Conservation (phyloP, 305 asterid genomes). For the Solanum hybrid region DNA sequence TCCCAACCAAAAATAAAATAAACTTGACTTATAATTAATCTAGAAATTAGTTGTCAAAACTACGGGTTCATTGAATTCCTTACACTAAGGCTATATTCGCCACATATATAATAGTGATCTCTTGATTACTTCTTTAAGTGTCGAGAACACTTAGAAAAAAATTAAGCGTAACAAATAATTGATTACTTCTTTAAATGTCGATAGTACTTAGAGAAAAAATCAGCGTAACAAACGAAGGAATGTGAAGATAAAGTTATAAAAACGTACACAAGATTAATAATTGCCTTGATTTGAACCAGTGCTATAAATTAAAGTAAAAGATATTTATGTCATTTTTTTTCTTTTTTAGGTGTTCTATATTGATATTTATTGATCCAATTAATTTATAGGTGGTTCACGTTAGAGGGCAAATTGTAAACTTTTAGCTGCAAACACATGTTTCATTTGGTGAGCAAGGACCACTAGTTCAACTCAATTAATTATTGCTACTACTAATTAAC, state of each 20-base stretch:
- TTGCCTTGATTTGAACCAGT: neutral
- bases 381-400: neutral
- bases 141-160: neutral
- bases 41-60: too few species aligned
- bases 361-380: neutral
- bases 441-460: neutral
- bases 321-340: neutral
- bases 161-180: neutral
- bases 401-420: neutral
- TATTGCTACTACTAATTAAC: neutral
- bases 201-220: too few species aligned
- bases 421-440: neutral
- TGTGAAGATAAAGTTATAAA: neutral
- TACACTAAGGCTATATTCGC: too few species aligned
- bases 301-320: neutral
- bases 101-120: neutral
- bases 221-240: neutral
- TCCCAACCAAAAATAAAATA: too few species aligned
- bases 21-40: neutral
- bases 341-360: neutral
- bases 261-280: neutral
- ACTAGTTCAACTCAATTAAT: neutral
- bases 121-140: neutral
- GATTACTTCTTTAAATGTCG: neutral
- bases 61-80: too few species aligned